These are phyloP conservation scores for Russula abietina DNA, from an alignment of 768 basidiomycete genomes.

Conservation along the genomic window DNA sequence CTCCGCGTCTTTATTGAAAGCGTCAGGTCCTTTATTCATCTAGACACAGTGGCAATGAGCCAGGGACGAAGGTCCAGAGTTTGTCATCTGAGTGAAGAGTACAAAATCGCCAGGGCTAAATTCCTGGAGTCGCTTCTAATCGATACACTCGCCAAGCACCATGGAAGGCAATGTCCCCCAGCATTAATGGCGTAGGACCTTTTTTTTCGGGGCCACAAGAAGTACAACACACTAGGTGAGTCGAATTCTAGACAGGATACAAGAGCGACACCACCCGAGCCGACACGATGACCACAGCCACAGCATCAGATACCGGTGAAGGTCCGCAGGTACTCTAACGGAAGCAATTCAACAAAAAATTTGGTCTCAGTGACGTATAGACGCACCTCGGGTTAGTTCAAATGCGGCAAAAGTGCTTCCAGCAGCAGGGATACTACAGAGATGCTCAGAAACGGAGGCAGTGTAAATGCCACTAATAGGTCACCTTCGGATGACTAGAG, in stretches of 20 bases:
- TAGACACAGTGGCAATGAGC: background rate
- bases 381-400: conserved; percentile 69
- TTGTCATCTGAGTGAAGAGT: background rate
- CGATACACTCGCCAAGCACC: background rate
- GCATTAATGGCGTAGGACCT: background rate
- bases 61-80: background rate
- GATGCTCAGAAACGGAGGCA: conserved; percentile 1
- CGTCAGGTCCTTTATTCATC: background rate
- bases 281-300: background rate
- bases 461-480: background rate
- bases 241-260: background rate
- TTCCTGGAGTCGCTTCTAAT: background rate
- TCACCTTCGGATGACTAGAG: conserved; percentile 59
- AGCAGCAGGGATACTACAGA: conserved; percentile 77
- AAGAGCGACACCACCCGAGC: background rate
- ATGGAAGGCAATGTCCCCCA: background rate
- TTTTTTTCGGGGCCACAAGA: background rate
- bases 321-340: conserved; percentile 30
- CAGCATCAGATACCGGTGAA: conserved; percentile 27
- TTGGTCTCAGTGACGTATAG: background rate
- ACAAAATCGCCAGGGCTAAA: background rate
- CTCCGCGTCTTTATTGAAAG: background rate
- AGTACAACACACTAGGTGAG: background rate
- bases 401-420: conserved; percentile 88
- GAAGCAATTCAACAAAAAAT: background rate